These are phyloP conservation scores for Fusarium sp. DNA, from an alignment of 2,329 filamentous ascomycete genomes.

Conservation along the genomic window DNA sequence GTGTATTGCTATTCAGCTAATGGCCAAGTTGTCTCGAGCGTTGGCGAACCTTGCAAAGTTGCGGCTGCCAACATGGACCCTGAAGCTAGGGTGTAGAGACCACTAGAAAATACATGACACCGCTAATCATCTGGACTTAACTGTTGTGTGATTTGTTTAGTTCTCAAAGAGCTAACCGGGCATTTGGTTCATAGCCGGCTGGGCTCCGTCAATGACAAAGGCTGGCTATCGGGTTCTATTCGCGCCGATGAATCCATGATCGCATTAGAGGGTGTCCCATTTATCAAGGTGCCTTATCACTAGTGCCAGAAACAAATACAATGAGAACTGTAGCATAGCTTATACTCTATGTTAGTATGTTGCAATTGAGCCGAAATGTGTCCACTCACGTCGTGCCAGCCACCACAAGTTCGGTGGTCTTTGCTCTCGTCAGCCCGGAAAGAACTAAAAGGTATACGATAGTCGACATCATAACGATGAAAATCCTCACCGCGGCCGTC, in stretches of 20 bases:
- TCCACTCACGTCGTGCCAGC: background rate
- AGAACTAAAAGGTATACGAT: background rate
- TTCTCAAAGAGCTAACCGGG: background rate
- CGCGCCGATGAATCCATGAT: background rate
- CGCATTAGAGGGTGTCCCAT: too few species aligned
- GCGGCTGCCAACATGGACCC: constrained; percentile 15
- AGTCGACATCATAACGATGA: constrained; percentile 1
- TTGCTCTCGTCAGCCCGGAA: background rate
- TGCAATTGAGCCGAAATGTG: fast-evolving
- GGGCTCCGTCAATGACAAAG: fast-evolving
- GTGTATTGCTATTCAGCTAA: constrained; percentile 18
- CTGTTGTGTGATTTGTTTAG: background rate
- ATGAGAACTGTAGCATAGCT: constrained; percentile 7
- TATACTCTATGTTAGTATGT: fast-evolving
- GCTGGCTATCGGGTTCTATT: background rate
- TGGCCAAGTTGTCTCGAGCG: background rate
- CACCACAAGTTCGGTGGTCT: background rate
- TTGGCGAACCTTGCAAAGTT: background rate
- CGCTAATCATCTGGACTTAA: fast-evolving
- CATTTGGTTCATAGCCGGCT: background rate
- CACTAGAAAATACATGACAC: background rate
- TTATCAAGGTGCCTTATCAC: background rate
- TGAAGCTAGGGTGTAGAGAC: background rate
- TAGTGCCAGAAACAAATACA: background rate
- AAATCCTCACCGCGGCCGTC: background rate